Evolutionary conservation across 176 grass and related monocot genomes (phyloP).

Genomic region (Ensete ventricosum): DNA sequence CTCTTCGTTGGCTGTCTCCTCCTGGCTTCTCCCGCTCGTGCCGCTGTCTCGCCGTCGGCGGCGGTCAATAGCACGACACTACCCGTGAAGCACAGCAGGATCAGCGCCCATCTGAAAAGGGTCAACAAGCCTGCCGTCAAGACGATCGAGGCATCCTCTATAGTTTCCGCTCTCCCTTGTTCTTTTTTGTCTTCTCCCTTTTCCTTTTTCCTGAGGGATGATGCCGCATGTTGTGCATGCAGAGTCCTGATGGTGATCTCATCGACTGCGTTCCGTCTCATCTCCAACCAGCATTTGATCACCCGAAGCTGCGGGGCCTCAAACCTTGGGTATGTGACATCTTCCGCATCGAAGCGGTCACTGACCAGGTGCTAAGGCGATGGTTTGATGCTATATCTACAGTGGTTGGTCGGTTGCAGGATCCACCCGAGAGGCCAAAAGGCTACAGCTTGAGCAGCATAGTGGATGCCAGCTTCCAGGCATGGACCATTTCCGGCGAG

Average conservation of each 20-base stretch:
- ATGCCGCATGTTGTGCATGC: not conserved
- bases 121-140: constrained; percentile 11
- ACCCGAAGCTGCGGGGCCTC: constrained; percentile 1
- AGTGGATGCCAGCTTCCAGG: not conserved
- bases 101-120: constrained; percentile 8
- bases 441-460: not conserved
- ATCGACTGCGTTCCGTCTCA: constrained; percentile 16
- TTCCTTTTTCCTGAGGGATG: not conserved
- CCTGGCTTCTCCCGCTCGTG: not conserved
- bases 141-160: constrained; percentile 8
- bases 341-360: no score
- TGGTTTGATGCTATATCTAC: not conserved
- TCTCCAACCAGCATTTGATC: constrained; percentile 18
- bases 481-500: not conserved
- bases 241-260: constrained; percentile 16
- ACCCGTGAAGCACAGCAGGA: not conserved
- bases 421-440: constrained; percentile 7
- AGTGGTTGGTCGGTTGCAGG: not conserved
- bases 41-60: constrained; percentile 1
- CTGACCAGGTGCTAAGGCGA: not conserved
- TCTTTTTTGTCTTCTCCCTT: not conserved
- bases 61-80: not conserved
- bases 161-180: not conserved
- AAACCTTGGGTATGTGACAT: not conserved
- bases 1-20: not conserved